Base-by-base conservation (phyloP, 495 filamentous ascomycete species). In the Venustampulla echinocandica region DNA sequence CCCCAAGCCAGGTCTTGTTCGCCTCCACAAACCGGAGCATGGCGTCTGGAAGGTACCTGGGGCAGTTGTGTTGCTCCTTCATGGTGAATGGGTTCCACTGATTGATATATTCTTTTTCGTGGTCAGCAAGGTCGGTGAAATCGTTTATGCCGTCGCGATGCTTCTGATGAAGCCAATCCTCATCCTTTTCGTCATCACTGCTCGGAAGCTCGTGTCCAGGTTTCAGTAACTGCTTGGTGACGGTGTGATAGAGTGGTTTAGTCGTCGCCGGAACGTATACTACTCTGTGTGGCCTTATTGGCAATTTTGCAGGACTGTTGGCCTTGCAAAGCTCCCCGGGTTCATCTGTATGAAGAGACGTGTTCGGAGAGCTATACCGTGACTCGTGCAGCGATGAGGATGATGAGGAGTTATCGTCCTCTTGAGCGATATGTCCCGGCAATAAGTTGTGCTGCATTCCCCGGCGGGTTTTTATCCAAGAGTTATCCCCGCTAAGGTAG, bases 81-180 rank as follows among this genome's bases (percentile, higher is more conserved):
- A 69, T 64, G 20, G 74, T 67, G 35, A 68, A 75, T 2, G 63
- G 58, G 42, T 77, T 71, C 70, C 71, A 77, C 38, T 66, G 63
- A 35, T 59, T 61, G 48, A 74, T 64, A 44, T 69, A 76, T 46
- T 76, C 74, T 45, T 72, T 73, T 43, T 77, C 74, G 11, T 61
- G 61, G 11, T 57, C 58, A 14, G 66, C 61, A 10, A 76, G 59
- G 49, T 75, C 74, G 33, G 60, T 63, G 42, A 69, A 75, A 44
- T 77, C 74, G 9, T 63, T 56, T 22, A 76, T 67, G 43, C 62
- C 66, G 40, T 76, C 69, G 19, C 67, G 63, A 47, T 74, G 69
- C 55, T 76, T 77, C 36, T 69, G 66, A 4, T 69, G 53, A 9
- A 77, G 61, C 74, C 72, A 77, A 24, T 52, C 52, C 41, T 71